Evolutionary conservation across 169 alveolate species (phyloP).

Genomic region (Plasmodium adleri): DNA sequence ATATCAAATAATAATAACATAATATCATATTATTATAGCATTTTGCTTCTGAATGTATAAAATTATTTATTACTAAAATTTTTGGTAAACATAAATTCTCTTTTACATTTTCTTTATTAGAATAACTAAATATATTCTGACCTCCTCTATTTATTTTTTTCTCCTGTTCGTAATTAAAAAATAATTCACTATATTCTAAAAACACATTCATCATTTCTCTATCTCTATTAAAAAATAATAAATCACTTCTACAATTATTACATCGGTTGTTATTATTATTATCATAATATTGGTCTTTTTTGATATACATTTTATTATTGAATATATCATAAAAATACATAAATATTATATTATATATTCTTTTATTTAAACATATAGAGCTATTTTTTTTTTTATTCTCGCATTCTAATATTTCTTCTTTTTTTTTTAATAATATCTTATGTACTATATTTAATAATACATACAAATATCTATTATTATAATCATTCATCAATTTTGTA

Average conservation of each 20-base stretch:
- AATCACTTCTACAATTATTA: slow-evolving; percentile 1
- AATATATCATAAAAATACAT: slow-evolving; percentile 36
- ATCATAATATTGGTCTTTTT: no score
- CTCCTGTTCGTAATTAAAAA: slow-evolving; percentile 41
- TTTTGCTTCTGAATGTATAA: slow-evolving; percentile 22
- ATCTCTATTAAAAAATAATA: slow-evolving; percentile 52
- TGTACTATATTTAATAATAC: slow-evolving; percentile 38
- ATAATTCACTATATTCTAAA: slow-evolving; percentile 43
- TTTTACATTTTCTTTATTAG: no score
- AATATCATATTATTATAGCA: slow-evolving; percentile 58
- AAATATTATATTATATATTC: slow-evolving; percentile 52
- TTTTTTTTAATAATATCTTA: slow-evolving; percentile 36
- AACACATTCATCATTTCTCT: slow-evolving; percentile 66
- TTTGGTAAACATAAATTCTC: no score
- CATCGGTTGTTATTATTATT: not conserved
- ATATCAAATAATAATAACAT: slow-evolving; percentile 58
- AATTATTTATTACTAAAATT: not conserved
- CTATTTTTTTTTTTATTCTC: not conserved
- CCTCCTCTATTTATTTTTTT: not conserved
- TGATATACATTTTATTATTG: not conserved
- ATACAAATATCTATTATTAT: not conserved
- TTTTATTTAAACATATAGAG: not conserved
- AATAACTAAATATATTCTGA: no score
- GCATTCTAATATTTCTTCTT: slow-evolving; percentile 1
- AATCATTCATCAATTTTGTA: no score